phyloP scores from a whole-genome alignment of 208 protist species.

The Wallacemonas sp. region DNA sequence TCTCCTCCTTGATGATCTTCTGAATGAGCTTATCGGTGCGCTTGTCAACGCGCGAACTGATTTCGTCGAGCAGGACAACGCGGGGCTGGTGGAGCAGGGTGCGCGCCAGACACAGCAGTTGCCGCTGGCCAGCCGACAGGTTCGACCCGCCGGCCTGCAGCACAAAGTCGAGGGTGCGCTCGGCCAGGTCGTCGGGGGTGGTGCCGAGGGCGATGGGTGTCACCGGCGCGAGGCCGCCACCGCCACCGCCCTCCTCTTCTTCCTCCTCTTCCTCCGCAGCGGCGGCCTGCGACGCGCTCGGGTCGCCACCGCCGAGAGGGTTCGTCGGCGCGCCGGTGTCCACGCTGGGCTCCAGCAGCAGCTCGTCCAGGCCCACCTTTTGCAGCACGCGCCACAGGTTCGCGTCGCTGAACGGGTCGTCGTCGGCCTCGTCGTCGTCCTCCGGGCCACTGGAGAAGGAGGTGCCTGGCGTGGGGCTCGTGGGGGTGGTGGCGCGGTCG shows the following conservation, averaged over 20 bases:
- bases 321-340: neutral
- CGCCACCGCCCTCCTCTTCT: neutral
- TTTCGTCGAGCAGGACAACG: constrained; percentile 97
- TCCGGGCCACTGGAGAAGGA: constrained; percentile 2
- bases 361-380: constrained; percentile 45
- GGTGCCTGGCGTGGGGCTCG: too few relatives aligned
- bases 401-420: constrained; percentile 26
- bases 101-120: constrained; percentile 96
- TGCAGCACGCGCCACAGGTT: constrained; percentile 43
- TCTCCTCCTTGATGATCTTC: constrained; percentile 79
- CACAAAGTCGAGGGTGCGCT: constrained; percentile 49
- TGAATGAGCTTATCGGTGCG: constrained; percentile 93
- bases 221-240: neutral
- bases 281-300: too few relatives aligned
- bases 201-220: neutral
- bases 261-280: neutral
- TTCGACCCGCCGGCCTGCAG: constrained; percentile 81
- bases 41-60: constrained; percentile 86
- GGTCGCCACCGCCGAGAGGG: too few relatives aligned
- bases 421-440: neutral
- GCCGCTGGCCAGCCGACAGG: constrained; percentile 94
- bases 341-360: constrained; percentile 25
- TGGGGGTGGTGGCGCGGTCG: too few relatives aligned
- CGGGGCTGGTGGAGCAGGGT: constrained; percentile 90
- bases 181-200: neutral